Percentiles rank a stretch among this genome's conserved stretches.
phyloP scores from a whole-genome alignment of 495 filamentous ascomycete species.

The Penicillium simplicissimum region DNA sequence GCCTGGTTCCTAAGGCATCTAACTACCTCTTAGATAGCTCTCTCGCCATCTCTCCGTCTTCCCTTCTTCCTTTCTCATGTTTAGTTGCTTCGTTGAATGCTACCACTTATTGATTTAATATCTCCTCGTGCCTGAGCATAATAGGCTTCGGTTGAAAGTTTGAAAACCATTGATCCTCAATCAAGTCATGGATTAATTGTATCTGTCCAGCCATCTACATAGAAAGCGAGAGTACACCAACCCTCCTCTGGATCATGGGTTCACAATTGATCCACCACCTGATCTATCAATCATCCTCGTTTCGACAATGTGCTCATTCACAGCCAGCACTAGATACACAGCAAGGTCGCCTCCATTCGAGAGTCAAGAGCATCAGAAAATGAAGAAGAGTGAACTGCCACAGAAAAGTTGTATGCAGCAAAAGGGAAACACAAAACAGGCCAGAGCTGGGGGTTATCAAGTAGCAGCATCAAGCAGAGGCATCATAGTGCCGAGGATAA shows the following conservation, averaged over 20 bases:
- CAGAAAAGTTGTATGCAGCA: constrained; percentile 6
- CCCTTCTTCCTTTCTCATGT: too few species aligned
- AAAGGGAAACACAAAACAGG: constrained; percentile 8
- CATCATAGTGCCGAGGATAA: constrained; percentile 21
- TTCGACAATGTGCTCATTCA: constrained; percentile 2
- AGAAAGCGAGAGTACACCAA: background rate
- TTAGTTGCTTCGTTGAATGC: too few species aligned
- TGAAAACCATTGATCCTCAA: background rate
- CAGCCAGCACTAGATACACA: constrained; percentile 8
- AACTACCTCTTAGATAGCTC: too few species aligned
- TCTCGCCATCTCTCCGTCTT: too few species aligned
- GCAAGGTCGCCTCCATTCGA: constrained; percentile 9
- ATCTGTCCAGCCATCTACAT: constrained; percentile 9
- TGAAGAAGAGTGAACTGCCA: background rate
- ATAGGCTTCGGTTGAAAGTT: too few species aligned
- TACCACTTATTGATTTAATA: too few species aligned
- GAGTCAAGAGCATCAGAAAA: constrained; percentile 13
- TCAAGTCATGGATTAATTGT: background rate
- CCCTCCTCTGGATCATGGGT: constrained; percentile 10
- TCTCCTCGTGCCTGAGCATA: too few species aligned
- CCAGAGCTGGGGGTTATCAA: constrained; percentile 18
- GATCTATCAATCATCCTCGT: constrained; percentile 11
- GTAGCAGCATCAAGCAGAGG: constrained; percentile 13
- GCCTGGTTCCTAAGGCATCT: too few species aligned
- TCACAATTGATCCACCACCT: constrained; percentile 13